Percentiles rank a stretch among this genome's conserved stretches.
These are phyloP conservation scores for Globisporangium canariense DNA, from an alignment of 352 stramenopile species.

Conservation along the genomic window DNA sequence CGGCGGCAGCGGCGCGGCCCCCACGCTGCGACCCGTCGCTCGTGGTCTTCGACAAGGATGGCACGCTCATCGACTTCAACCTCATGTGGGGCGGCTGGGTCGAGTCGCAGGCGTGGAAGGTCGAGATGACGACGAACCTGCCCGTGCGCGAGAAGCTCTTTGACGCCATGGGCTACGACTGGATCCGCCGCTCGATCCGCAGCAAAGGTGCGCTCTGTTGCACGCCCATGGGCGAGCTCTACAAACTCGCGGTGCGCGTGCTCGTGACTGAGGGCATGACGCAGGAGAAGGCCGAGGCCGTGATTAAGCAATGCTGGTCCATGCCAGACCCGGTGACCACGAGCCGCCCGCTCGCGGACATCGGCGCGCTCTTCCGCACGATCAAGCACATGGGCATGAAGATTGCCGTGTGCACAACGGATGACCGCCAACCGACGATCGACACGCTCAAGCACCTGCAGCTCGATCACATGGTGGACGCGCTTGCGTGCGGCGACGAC, in stretches of 20 bases:
- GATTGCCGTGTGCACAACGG: conserved; percentile 86
- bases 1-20: conserved; percentile 15
- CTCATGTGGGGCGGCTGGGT: conserved; percentile 89
- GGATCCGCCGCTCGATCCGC: conserved; percentile 75
- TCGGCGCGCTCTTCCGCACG: conserved; percentile 73
- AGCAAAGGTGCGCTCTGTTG: conserved; percentile 82
- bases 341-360: conserved; percentile 66
- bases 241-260: conserved; percentile 76
- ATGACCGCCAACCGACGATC: conserved; percentile 76
- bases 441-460: conserved; percentile 74
- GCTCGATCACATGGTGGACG: conserved; percentile 75
- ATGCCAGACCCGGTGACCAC: conserved; percentile 79
- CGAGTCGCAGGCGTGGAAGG: conserved; percentile 78
- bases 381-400: conserved; percentile 87
- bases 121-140: conserved; percentile 80
- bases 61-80: conserved; percentile 89
- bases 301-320: conserved; percentile 79
- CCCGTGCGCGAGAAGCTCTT: conserved; percentile 84
- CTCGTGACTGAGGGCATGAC: conserved; percentile 71
- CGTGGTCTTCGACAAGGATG: conserved; percentile 89
- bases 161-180: conserved; percentile 86
- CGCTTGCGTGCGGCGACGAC: conserved; percentile 77
- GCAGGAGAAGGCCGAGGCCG: conserved; percentile 46
- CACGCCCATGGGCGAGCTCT: conserved; percentile 83
- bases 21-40: conserved; percentile 58